Base-by-base conservation (phyloP, 768 basidiomycete genomes). In the Russula earlei region DNA sequence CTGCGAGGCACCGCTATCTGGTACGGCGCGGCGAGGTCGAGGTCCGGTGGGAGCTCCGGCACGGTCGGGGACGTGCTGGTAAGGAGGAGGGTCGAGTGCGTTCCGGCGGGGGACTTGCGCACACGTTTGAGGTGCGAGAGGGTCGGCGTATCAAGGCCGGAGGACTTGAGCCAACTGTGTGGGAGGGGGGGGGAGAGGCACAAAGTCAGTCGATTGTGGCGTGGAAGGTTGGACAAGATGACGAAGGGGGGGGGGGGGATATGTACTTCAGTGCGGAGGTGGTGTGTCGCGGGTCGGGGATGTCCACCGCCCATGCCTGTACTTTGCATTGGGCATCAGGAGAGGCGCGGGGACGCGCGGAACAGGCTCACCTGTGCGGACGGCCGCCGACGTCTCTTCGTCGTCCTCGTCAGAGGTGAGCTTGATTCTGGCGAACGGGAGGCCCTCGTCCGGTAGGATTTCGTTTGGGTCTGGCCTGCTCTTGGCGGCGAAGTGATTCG, bases 61-160 rank as follows among this genome's bases (percentile, higher is more conserved):
- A 76, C 68, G 1, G 36, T 33, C 2, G 66, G 64, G 7, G 63
- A 70, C 25, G 72, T 69, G 48, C 65, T 68, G 47, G 66, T 68
- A 42, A 90, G 69, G n/a, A 89, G 77, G 55, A 88, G 75, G 0
- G 79, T 81, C 22, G 72, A 74, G 14, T 64, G 70, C 2, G 59
- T 53, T 15, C 52, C 52, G 22, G 68, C 62, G 5, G 66, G 71
- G 53, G 72, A 70, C 65, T 82, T 85, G 50, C 85, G 79, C 53
- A 91, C 76, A 45, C 87, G 83, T 68, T 89, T 91, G 59, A 91
- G 79, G 64, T 91, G 89, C 0, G 81, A 74, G 11, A 91, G 71
- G 11, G 81, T 71, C 31, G 79, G 74, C 2, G 72, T 75, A 51
- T 89, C 86, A 20, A 87, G 71, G 17, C 76, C 77, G 19, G 72